Percentiles rank a stretch among this genome's conserved stretches.
Conservation (phyloP, 129 eudicot species). For the Flaveria ramosissima region DNA sequence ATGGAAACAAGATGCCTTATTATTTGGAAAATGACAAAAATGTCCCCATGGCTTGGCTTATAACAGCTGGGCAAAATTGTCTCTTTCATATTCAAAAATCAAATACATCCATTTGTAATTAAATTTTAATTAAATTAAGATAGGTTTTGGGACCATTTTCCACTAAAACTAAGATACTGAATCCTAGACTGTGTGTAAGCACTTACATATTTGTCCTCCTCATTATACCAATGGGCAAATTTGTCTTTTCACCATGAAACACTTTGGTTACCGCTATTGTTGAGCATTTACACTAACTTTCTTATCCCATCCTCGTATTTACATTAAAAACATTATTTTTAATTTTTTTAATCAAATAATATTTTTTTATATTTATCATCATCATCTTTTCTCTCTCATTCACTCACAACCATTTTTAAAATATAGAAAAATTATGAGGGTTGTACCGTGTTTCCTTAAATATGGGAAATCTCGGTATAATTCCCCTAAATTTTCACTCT, state of each 20-base stretch:
- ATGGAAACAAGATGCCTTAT: slow-evolving; percentile 44
- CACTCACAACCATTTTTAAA: too few relatives aligned
- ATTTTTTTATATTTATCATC: too few relatives aligned
- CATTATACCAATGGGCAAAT: slow-evolving; percentile 19
- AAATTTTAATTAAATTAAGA: slow-evolving; percentile 1
- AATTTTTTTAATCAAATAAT: too few relatives aligned
- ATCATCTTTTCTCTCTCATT: too few relatives aligned
- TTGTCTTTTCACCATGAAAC: slow-evolving; percentile 24
- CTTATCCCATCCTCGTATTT: too few relatives aligned
- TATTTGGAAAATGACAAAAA: slow-evolving; percentile 47
- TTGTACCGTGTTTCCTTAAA: too few relatives aligned
- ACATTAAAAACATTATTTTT: too few relatives aligned
- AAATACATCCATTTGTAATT: slow-evolving; percentile 6
- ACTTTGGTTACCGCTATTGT: neutral
- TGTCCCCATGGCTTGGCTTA: slow-evolving; percentile 31
- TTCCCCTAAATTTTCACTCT: too few relatives aligned
- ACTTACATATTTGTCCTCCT: slow-evolving; percentile 5
- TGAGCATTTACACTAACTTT: too few relatives aligned
- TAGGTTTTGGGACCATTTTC: slow-evolving; percentile 41
- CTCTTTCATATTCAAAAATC: slow-evolving; percentile 33
- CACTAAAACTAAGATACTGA: slow-evolving; percentile 32
- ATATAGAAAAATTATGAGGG: too few relatives aligned
- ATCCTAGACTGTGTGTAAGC: slow-evolving; percentile 21
- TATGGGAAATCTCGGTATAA: too few relatives aligned
- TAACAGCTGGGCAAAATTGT: slow-evolving; percentile 62